Evolutionary conservation across 1,284 basidiomycete species (phyloP), one percentile per base, ranked within the genome.

Genomic region (Ustilago vetiveriae): DNA sequence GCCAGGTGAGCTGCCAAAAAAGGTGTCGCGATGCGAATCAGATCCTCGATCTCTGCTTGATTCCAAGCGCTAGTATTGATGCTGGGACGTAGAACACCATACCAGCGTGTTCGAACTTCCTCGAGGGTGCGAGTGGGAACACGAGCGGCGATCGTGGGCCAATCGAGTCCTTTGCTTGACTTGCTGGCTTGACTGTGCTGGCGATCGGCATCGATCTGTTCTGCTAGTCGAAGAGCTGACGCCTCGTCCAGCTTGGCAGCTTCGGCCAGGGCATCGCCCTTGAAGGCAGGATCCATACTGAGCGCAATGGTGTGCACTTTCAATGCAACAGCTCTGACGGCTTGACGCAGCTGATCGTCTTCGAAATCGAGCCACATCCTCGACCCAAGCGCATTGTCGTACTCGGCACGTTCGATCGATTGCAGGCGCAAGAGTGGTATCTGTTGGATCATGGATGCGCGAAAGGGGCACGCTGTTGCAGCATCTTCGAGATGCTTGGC

Each of bases 401-500:
- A 60, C 26, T 70, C 67, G 22, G 60, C 67, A 1, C 60, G 45
- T 30, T 70, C 67, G 33, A 65, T 55, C 10, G 67, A 64, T 43
- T 70, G 67, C 27, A 65, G 42, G 6, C 67, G 47, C 9, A 65
- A 26, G 9, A 70, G 27, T 0, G 67, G 60, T 1, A 65, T 57
- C 24, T 60, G 43, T n/a, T 49, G 52, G 4, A 70, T 35, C 52
- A 65, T 56, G 0, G 44, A 21, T 2, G 57, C 47, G 16, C 52
- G 30, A 17, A 70, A 59, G 14, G 67, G 60, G 23, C 52, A 60
- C 1, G 21, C 13, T 5, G 46, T 23, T 3, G 57, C 52, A 9
- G 50, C 51, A 19, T 60, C 56, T 36, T 65, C 45, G 17, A 38
- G 37, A 7, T 32, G 9, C 10, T 42, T 45, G 35, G 45, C 23